A percentile compares a stretch with the other conserved stretches of the same genome.
phyloP scores from a whole-genome alignment of 2,329 filamentous ascomycete genomes.

The Xylaria sp. region DNA sequence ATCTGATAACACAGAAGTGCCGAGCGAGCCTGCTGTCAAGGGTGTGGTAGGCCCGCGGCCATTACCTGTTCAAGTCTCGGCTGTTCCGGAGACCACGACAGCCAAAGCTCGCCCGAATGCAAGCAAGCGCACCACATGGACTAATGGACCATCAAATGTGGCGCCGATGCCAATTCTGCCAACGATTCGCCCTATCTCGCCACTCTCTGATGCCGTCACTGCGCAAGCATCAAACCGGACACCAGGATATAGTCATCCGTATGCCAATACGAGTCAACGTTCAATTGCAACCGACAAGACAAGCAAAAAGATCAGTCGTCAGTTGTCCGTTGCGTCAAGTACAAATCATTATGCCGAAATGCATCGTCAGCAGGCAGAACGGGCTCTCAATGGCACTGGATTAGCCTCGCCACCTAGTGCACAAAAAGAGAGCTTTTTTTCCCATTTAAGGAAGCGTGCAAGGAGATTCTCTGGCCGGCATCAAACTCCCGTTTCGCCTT shows the following conservation, averaged over 20 bases:
- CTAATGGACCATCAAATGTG: constrained; percentile 79
- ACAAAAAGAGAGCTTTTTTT: constrained; percentile 97
- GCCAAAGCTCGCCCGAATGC: constrained; percentile 63
- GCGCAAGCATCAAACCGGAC: constrained; percentile 81
- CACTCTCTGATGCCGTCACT: constrained; percentile 92
- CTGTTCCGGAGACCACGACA: constrained; percentile 53
- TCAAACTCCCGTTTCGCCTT: constrained; percentile 80
- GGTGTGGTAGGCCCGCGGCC: constrained; percentile 56
- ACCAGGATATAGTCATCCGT: constrained; percentile 63
- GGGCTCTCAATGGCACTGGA: constrained; percentile 85
- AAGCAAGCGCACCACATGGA: constrained; percentile 92
- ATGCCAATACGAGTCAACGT: constrained; percentile 55
- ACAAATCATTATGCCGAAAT: constrained; percentile 92
- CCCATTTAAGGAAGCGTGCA: constrained; percentile 92
- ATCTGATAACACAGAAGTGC: constrained; percentile 73
- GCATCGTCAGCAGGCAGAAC: constrained; percentile 90
- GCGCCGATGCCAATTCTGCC: constrained; percentile 96
- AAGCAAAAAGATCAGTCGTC: constrained; percentile 91
- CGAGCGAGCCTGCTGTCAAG: constrained; percentile 59
- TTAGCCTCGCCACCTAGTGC: constrained; percentile 79
- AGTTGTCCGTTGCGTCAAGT: constrained; percentile 90
- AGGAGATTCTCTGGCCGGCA: constrained; percentile 92
- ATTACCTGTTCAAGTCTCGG: constrained; percentile 45
- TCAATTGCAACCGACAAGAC: constrained; percentile 65
- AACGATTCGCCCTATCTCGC: constrained; percentile 92